Evolutionary conservation across 768 basidiomycete genomes (phyloP).

Genomic region (Amylocystis lapponica): DNA sequence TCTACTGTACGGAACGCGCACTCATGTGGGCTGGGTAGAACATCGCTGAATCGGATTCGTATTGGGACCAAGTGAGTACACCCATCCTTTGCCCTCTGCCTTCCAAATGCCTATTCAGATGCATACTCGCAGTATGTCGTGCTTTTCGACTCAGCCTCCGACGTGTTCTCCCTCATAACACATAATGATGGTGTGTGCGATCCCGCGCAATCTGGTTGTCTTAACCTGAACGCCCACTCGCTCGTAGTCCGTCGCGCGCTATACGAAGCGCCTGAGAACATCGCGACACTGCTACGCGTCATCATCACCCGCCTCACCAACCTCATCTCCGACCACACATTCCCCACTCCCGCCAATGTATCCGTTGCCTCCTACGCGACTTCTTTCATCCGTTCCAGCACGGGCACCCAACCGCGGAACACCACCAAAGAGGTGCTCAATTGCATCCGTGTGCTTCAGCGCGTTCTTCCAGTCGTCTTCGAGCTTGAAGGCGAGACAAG

Average conservation of each 20-base stretch:
- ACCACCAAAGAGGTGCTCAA: conserved; percentile 87
- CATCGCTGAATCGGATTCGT: conserved; percentile 68
- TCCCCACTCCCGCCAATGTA: conserved; percentile 52
- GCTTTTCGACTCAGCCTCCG: conserved; percentile 85
- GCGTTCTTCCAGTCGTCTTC: conserved; percentile 88
- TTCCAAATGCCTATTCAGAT: neutral
- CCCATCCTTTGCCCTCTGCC: neutral
- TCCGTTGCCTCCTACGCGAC: conserved; percentile 64
- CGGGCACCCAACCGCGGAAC: conserved; percentile 49
- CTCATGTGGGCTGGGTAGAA: conserved; percentile 41
- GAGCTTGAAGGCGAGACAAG: conserved; percentile 69
- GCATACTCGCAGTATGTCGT: conserved; percentile 54
- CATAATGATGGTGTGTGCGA: conserved; percentile 70
- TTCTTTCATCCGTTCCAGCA: conserved; percentile 58
- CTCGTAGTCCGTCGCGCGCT: conserved; percentile 68
- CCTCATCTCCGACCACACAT: conserved; percentile 74
- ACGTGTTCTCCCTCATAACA: conserved; percentile 86
- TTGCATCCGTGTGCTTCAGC: conserved; percentile 83
- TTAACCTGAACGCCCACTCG: conserved; percentile 7
- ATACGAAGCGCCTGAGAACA: conserved; percentile 77
- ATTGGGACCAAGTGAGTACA: conserved; percentile 82
- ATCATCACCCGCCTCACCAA: conserved; percentile 66
- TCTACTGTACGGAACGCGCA: neutral
- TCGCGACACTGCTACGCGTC: conserved; percentile 74
- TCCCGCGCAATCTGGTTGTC: neutral